These are phyloP conservation scores for Penicillium salamii DNA, from an alignment of 495 filamentous ascomycete genomes.

Conservation along the genomic window DNA sequence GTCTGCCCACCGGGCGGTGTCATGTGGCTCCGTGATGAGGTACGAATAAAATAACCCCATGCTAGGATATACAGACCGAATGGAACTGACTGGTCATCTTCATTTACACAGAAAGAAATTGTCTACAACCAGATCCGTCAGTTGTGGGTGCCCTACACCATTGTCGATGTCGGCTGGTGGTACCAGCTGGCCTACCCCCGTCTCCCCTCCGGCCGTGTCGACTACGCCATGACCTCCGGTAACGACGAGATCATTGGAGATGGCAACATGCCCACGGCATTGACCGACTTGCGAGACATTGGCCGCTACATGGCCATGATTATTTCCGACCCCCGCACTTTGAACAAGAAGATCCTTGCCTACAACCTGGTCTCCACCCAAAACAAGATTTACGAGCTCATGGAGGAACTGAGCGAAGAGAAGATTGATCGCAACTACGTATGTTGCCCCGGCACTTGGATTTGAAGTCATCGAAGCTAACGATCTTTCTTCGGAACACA, in stretches of 20 bases:
- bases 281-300: constrained; percentile 55
- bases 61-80: not conserved
- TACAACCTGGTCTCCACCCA: constrained; percentile 49
- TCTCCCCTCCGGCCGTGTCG: constrained; percentile 51
- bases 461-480: constrained; percentile 5
- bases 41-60: constrained; percentile 13
- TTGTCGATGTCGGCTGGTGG: constrained; percentile 63
- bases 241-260: constrained; percentile 49
- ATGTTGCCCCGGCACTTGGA: constrained; percentile 22
- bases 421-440: constrained; percentile 51
- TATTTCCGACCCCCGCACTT: constrained; percentile 51
- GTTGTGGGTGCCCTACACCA: constrained; percentile 54
- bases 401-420: constrained; percentile 55
- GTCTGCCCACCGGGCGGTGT: constrained; percentile 46
- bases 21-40: constrained; percentile 48
- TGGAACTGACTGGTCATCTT: constrained; percentile 14
- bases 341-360: constrained; percentile 56
- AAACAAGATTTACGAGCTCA: constrained; percentile 47
- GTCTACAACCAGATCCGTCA: constrained; percentile 55
- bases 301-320: constrained; percentile 56
- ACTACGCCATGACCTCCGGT: constrained; percentile 46
- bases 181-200: constrained; percentile 51
- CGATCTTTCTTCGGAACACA: constrained; percentile 17
- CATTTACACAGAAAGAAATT: constrained; percentile 45
- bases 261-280: constrained; percentile 44